Base-by-base conservation (phyloP, 176 grass and related monocot species). In the Tillandsia leiboldiana region DNA sequence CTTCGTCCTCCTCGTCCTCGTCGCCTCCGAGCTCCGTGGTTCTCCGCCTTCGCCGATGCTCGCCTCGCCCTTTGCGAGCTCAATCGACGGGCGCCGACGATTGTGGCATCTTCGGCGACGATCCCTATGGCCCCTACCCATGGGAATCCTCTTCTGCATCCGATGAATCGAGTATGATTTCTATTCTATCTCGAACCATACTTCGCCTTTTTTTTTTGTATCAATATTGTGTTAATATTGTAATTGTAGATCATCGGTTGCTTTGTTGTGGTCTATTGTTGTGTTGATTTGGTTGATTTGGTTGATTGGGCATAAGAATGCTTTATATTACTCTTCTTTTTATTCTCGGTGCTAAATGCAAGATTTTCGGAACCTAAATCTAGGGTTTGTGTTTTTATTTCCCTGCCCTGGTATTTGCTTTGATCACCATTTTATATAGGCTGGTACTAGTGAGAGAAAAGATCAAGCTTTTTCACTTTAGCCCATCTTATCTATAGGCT, bases 81-180 rank as follows among this genome's bases (percentile, higher is more conserved):
- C 84, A 76, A n/a, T 70, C 73, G 9, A 77, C 58, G 70, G 72
- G 80, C 81, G 84, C 61, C 42, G 79, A 97, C 11, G 71, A 68
- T 1, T 86, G 24, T 51, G 83, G 83, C 10, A n/a, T 65, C 65
- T 80, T 85, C 72, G 42, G 72, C 49, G 83, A 87, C 65, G 94
- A 92, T 76, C 65, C 85, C 42, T 92, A 90, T 75, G 94, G 89
- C 9, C 94, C 94, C 0, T 97, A 92, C 72, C 94, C 94, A 0
- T 97, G 94, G 94, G 89, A 97, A 27, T 88, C 91, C 67, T 53
- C 89, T 14, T 3, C 73, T n/a, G 79, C 86, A 83, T 76, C 83
- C 15, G 33, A 70, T 27, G 82, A 66, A 26, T 65, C 82, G 48
- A 74, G 82, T 80, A 74, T 11, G 70, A 42, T 51, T 75, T 64